A percentile compares a stretch with the other conserved stretches of the same genome.
These are phyloP conservation scores for Coemansia sp. DNA, from an alignment of 192 early-diverging fungal species.

Conservation along the genomic window DNA sequence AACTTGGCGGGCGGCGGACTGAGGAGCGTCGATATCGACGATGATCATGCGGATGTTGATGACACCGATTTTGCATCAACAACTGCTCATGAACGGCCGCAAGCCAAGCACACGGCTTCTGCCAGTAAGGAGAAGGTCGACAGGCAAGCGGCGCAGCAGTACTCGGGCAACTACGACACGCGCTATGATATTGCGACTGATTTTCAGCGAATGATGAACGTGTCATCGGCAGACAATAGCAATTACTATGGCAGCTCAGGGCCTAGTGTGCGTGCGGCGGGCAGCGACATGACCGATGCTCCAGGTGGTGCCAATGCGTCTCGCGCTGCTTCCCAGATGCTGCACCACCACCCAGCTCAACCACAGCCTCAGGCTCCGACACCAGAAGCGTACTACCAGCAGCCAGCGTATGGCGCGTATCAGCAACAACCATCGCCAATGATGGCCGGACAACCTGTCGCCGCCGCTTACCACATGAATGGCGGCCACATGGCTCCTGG, in stretches of 20 bases:
- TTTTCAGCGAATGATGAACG: constrained; percentile 40
- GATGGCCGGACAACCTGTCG: background rate
- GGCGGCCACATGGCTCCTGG: background rate
- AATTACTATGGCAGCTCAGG: constrained; percentile 6
- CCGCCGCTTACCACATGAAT: constrained; percentile 4
- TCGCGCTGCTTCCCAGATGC: background rate
- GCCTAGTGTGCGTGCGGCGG: constrained; percentile 4
- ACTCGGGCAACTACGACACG: constrained; percentile 24
- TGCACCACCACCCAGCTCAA: constrained; percentile 7
- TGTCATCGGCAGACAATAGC: constrained; percentile 10
- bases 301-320: background rate
- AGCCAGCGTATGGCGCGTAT: background rate
- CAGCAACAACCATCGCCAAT: constrained; percentile 9
- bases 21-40: constrained; percentile 14
- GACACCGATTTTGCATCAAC: constrained; percentile 11
- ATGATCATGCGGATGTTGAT: constrained; percentile 5
- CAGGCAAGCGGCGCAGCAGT: constrained; percentile 8
- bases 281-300: background rate
- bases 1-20: constrained; percentile 37
- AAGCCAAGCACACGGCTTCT: background rate
- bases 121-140: background rate
- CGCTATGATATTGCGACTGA: constrained; percentile 31
- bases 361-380: background rate
- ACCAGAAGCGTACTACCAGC: constrained; percentile 1
- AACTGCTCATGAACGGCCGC: background rate